Evolutionary conservation across 2,329 filamentous ascomycete genomes (phyloP), one percentile per base, ranked within the genome.

Genomic region (Botrytis medusae): DNA sequence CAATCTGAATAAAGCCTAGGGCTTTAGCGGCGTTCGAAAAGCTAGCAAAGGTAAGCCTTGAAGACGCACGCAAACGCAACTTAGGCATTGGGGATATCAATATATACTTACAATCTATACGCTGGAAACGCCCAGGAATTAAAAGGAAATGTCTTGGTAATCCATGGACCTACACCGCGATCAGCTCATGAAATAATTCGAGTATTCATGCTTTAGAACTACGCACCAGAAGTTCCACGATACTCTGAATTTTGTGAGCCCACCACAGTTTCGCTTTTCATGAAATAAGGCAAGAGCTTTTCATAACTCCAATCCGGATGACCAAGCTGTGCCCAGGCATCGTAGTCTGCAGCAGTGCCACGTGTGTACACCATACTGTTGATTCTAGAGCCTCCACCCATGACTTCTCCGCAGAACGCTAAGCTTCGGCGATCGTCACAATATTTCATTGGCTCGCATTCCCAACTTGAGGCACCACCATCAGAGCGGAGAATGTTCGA

Each of bases 251-350:
- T 40, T 29, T 37, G 20, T 16, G 65, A 32, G 46, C 65, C 48
- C 16, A 72, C 0, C 9, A 61, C 12, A 4, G 20, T 72, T 2
- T 72, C 71, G 1, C 61, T 57, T 81, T 84, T 84, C 40, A 80
- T 80, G 69, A 85, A 81, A 73, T 85, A 85, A 0, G 82, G 83
- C 0, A 82, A 77, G 25, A 86, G 75, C n/a, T 76, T 77, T 22
- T 83, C 79, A 80, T 83, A 86, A n/a, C 79, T 80, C 83, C 84
- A 86, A 6, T 83, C 84, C 0, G 82, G 77, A 54, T 85, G 85
- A 0, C 85, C 86, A 2, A 87, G 76, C 3, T 78, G 78, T 51
- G 81, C 81, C 85, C 85, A 87, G 0, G 81, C 79, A 65, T 86
- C 79, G 60, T 85, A 85, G 60, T 85, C 84, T 1, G 79, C 77